Base-by-base conservation (phyloP, 441 rosid genomes). In the Jatropha multifida region DNA sequence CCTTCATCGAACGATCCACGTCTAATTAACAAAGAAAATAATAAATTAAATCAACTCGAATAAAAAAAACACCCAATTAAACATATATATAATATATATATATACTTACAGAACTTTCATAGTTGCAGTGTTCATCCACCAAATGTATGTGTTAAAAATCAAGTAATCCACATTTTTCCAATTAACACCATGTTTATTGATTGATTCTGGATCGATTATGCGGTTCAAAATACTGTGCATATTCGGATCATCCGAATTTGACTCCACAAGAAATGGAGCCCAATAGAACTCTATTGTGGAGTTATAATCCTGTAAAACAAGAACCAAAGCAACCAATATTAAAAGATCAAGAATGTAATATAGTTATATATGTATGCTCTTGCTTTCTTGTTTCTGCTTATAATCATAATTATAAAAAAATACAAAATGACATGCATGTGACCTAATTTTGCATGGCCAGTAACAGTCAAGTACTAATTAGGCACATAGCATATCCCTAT, bases 41-140 rank as follows among this genome's bases (percentile, higher is more conserved):
- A 14, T 52, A 14, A 52, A 52, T 52, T 2, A 52, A 17, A 14
- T 5, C 17, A 52, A 52, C 18, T 52, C 8, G 6, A 5, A 56
- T 20, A 0, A 56, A 51, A 41, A 10, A 18, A 27, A 51, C 9
- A 68, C 26, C 32, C 20, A 55, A 27, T 17, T 52, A 18, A 58
- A 2, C 32, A 32, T 32, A 32, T 32, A 32, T 18, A 18, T 11
- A 48, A 13, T 14, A 12, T 18, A 62, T 20, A 27, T 3, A 11
- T 32, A 32, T 32, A 85, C 97, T 81, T 83, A 94, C 99, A 95
- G 74, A 75, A 93, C 88, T 92, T 93, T 95, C 92, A 95, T 92
- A 49, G 59, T 23, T 81, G 86, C 84, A 51, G 98, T 91, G 88
- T 95, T 95, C 97, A 95, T 93, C 99, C 99, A 95, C 99, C 99